Percentiles rank a stretch among this genome's conserved stretches.
Conservation (phyloP, 2,329 filamentous ascomycete species). For the Diaporthe sp. region DNA sequence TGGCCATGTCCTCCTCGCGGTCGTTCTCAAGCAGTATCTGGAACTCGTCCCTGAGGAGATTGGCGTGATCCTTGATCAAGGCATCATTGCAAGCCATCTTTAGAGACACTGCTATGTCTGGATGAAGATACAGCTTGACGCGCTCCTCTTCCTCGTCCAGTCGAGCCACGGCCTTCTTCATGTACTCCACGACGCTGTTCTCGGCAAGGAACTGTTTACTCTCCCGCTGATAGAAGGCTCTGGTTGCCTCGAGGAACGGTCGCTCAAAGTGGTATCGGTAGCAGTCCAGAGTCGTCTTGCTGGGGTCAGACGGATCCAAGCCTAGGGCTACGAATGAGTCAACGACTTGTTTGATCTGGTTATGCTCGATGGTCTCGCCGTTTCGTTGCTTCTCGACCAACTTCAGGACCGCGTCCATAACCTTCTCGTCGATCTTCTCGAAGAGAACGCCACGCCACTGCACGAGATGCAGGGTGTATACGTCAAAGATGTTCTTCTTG, state of each 20-base stretch:
- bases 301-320: slow-evolving; percentile 91
- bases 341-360: slow-evolving; percentile 96
- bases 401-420: slow-evolving; percentile 95
- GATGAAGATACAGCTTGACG: slow-evolving; percentile 90
- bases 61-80: slow-evolving; percentile 89
- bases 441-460: slow-evolving; percentile 97
- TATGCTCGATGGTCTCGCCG: slow-evolving; percentile 97
- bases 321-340: slow-evolving; percentile 97
- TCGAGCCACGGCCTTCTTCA: slow-evolving; percentile 97
- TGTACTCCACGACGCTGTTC: slow-evolving; percentile 98
- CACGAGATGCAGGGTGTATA: slow-evolving; percentile 96
- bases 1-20: slow-evolving; percentile 92
- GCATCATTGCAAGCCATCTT: slow-evolving; percentile 91
- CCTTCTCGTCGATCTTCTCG: slow-evolving; percentile 83
- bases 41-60: slow-evolving; percentile 93
- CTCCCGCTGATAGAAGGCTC: slow-evolving; percentile 89
- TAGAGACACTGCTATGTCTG: slow-evolving; percentile 86
- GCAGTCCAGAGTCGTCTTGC: slow-evolving; percentile 94
- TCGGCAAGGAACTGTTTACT: slow-evolving; percentile 95
- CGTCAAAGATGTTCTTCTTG: slow-evolving; percentile 98
- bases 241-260: slow-evolving; percentile 90
- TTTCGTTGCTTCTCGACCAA: slow-evolving; percentile 97
- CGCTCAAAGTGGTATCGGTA: slow-evolving; percentile 94
- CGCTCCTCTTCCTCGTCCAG: slow-evolving; percentile 95
- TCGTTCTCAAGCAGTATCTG: slow-evolving; percentile 94